A percentile compares a stretch with the other conserved stretches of the same genome.
Conservation (phyloP, 148 eudicot species). For the Fagopyrum esculentum region DNA sequence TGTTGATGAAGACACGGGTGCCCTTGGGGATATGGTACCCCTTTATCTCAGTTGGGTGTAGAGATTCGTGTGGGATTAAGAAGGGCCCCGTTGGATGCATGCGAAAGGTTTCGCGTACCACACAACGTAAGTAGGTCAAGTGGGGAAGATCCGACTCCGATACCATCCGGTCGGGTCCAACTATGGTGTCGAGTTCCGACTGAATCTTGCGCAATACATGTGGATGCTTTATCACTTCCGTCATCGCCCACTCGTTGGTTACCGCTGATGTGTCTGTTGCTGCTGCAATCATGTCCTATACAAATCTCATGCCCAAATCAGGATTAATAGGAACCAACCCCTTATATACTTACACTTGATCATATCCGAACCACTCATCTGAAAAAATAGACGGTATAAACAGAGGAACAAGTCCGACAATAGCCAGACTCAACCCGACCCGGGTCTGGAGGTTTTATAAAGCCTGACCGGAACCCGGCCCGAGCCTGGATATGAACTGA, state of each 20-base stretch:
- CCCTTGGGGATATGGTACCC: constrained; percentile 72
- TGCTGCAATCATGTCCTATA: constrained; percentile 96
- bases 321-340: too few species aligned
- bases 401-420: too few species aligned
- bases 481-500: too few species aligned
- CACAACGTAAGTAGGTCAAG: constrained; percentile 80
- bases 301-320: not conserved
- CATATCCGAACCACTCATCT: too few species aligned
- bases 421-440: too few species aligned
- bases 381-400: too few species aligned
- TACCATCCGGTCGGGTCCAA: constrained; percentile 70
- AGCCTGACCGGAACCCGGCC: too few species aligned
- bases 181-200: constrained; percentile 62
- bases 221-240: constrained; percentile 88
- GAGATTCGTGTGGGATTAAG: constrained; percentile 85
- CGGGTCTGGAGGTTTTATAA: too few species aligned
- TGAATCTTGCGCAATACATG: constrained; percentile 61
- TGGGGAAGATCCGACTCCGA: constrained; percentile 61
- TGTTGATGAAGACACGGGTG: constrained; percentile 97
- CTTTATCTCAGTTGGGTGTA: constrained; percentile 59
- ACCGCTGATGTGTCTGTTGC: constrained; percentile 97
- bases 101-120: constrained; percentile 83
- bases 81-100: constrained; percentile 98
- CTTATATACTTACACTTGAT: too few species aligned
- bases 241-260: constrained; percentile 99